phyloP scores from a whole-genome alignment of 169 alveolate species.

The Cryptosporidium sp. region DNA sequence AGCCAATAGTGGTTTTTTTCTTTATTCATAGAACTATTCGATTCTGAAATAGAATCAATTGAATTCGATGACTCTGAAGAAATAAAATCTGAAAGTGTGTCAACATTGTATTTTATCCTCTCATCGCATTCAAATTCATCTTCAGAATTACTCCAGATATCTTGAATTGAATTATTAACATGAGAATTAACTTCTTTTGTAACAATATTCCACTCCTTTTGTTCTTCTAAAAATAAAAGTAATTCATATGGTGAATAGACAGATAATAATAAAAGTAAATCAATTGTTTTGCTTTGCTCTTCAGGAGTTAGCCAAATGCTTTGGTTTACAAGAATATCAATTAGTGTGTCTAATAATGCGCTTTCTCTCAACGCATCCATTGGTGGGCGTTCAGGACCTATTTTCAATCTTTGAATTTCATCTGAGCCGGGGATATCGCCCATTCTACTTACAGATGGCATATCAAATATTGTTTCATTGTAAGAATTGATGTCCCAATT shows the following conservation, averaged over 20 bases:
- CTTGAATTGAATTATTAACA: conserved; percentile 17
- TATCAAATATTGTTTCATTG: conserved; percentile 72
- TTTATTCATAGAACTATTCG: not conserved
- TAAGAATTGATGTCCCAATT: conserved; percentile 16
- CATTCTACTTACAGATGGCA: conserved; percentile 76
- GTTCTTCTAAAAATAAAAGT: conserved; percentile 70
- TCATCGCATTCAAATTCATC: conserved; percentile 35
- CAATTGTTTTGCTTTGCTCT: conserved; percentile 70
- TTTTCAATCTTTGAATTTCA: conserved; percentile 54
- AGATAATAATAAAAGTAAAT: conserved; percentile 53
- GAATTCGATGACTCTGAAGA: conserved; percentile 60
- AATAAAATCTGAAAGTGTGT: conserved; percentile 64
- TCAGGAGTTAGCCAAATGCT: conserved; percentile 70
- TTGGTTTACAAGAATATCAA: conserved; percentile 50
- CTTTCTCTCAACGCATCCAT: conserved; percentile 75
- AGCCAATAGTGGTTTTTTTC: conserved; percentile 14
- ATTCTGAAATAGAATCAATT: not conserved
- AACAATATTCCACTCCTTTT: conserved; percentile 47
- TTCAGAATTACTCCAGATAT: conserved; percentile 71
- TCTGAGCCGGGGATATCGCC: conserved; percentile 72
- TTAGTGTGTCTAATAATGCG: conserved; percentile 67
- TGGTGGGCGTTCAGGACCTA: conserved; percentile 76
- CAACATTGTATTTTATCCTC: conserved; percentile 4
- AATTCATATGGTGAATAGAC: conserved; percentile 71
- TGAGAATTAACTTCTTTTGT: conserved; percentile 18